phyloP scores from a whole-genome alignment of 2,329 filamentous ascomycete genomes.

The Trichoderma semiorbis region DNA sequence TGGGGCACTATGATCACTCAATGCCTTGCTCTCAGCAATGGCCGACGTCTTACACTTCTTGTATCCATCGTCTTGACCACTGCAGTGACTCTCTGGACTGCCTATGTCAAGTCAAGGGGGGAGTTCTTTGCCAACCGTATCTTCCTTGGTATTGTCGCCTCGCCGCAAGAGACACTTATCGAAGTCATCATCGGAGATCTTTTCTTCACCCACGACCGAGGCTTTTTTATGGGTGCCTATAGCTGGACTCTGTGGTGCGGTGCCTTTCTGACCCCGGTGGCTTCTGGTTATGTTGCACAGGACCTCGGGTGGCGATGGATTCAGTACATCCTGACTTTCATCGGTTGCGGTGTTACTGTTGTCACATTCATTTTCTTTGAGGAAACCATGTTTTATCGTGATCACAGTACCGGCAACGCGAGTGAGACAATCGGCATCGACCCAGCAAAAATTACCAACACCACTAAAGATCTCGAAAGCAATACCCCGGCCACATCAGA shows the following conservation, averaged over 20 bases:
- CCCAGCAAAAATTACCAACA: not conserved
- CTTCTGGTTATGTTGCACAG: not conserved
- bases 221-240: not conserved
- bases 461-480: not conserved
- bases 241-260: not conserved
- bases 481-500: not conserved
- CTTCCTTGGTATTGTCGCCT: conserved; percentile 19
- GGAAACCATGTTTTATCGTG: not conserved
- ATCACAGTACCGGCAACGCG: not conserved
- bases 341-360: not conserved
- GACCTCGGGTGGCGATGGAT: not conserved
- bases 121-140: conserved; percentile 31
- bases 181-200: not conserved
- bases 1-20: conserved; percentile 52
- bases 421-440: not conserved
- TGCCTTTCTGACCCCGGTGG: not conserved
- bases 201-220: not conserved
- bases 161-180: conserved; percentile 15
- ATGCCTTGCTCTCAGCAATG: conserved; percentile 49
- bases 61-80: conserved; percentile 34
- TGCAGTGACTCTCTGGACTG: conserved; percentile 34
- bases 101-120: conserved; percentile 20
- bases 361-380: not conserved
- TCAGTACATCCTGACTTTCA: not conserved
- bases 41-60: conserved; percentile 45